Evolutionary conservation across 441 rosid species (phyloP).

Genomic region (Iberis amara): DNA sequence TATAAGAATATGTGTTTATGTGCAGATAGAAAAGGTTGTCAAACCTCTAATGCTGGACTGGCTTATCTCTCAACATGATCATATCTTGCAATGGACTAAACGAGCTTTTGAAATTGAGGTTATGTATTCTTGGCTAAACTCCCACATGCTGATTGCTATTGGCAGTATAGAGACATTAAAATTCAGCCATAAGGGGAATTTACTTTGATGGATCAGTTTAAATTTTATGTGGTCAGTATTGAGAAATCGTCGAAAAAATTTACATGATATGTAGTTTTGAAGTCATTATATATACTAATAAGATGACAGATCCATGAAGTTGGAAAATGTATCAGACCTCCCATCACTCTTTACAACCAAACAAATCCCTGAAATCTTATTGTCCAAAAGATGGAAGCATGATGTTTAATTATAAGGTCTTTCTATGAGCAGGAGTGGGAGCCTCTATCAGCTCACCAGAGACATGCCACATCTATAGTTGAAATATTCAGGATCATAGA

Average conservation of each 20-base stretch:
- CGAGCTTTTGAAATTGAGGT: slow-evolving; percentile 98
- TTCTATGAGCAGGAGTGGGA: slow-evolving; percentile 82
- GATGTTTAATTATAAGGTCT: slow-evolving; percentile 9
- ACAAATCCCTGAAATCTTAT: slow-evolving; percentile 1
- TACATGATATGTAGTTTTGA: not conserved
- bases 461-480: slow-evolving; percentile 78
- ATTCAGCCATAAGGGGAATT: slow-evolving; percentile 2
- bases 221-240: slow-evolving; percentile 15
- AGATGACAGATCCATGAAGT: slow-evolving; percentile 9
- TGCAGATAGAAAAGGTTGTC: slow-evolving; percentile 75
- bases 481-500: slow-evolving; percentile 97
- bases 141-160: slow-evolving; percentile 13
- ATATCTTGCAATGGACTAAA: slow-evolving; percentile 89
- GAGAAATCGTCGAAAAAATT: slow-evolving; percentile 1
- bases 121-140: slow-evolving; percentile 20
- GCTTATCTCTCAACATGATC: slow-evolving; percentile 89
- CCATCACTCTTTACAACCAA: slow-evolving; percentile 6
- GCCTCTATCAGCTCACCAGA: slow-evolving; percentile 87
- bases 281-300: not conserved
- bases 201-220: slow-evolving; percentile 5
- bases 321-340: slow-evolving; percentile 16
- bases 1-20: slow-evolving; percentile 16
- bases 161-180: slow-evolving; percentile 17
- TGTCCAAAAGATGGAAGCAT: slow-evolving; percentile 11
- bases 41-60: slow-evolving; percentile 88